Evolutionary conservation across 768 basidiomycete species (phyloP), one percentile per base, ranked within the genome.

Genomic region (Symmetrospora coprosmae): DNA sequence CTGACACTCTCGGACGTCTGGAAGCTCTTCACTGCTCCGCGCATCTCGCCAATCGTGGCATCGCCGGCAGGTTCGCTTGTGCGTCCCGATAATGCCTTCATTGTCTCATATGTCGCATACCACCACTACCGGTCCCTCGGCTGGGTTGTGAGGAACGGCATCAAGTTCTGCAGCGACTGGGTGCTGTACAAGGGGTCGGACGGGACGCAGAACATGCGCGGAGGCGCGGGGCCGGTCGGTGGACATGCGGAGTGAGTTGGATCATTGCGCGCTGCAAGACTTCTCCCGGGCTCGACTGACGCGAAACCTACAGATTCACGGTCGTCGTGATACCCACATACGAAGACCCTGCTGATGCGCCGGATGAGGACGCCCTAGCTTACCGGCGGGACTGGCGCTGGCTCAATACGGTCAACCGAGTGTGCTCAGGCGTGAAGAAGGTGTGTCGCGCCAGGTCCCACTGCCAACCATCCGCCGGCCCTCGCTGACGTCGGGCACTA

Each of bases 161-260:
- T 94, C 76, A 99, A 99, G 72, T 99, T 99, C 73, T 96, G 91
- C 67, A 85, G 85, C 37, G 94, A 99, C 69, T 90, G 85, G 74
- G 79, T 99, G 9, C 74, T 97, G 27, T 99, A 99, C 72, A 90
- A 87, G 67, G 62, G 62, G 19, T 13, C 31, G 19, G 62, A 63
- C 38, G 62, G 62, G 5, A 46, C 43, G 4, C 7, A 21, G 14
- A 45, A 38, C 33, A 50, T 50, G 47, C 2, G 33, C 11, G 67
- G 67, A 3, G 66, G 55, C 2, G 80, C 86, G 13, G 94, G 94
- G 0, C 90, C 92, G 2, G 87, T 92, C 0, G 97, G 97, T 72
- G 76, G 83, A 4, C 94, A 99, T 72, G 91, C 94, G 9, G 91
- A 96, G 89, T 96, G 70, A 67, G 86, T 74, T 17, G 17, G n/a